phyloP scores from a whole-genome alignment of 768 basidiomycete species.

The Agrocybe praecox region DNA sequence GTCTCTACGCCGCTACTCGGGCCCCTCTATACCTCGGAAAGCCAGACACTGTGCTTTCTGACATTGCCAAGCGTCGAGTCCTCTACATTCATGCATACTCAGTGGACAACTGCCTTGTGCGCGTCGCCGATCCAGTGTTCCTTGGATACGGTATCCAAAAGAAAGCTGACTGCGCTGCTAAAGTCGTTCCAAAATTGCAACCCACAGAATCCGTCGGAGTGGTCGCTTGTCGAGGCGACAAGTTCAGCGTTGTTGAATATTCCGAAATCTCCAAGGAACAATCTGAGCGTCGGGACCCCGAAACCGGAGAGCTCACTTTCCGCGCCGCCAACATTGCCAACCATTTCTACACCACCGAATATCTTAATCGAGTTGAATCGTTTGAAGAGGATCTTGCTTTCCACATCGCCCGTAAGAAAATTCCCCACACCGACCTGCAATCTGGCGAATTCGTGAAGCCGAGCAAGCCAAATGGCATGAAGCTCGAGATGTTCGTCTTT shows the following conservation, averaged over 20 bases:
- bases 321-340: constrained; percentile 97
- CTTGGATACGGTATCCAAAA: constrained; percentile 91
- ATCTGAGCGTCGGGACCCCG: constrained; percentile 70
- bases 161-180: constrained; percentile 89
- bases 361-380: constrained; percentile 73
- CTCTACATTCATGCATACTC: constrained; percentile 94
- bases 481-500: constrained; percentile 97
- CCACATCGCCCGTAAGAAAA: constrained; percentile 99
- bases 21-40: constrained; percentile 64
- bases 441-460: constrained; percentile 79
- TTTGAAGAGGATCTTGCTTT: constrained; percentile 92
- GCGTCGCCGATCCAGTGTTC: constrained; percentile 97
- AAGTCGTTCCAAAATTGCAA: constrained; percentile 89
- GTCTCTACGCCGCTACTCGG: constrained; percentile 93
- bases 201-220: constrained; percentile 96
- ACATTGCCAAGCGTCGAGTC: constrained; percentile 74
- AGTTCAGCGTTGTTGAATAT: constrained; percentile 95
- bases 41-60: constrained; percentile 77
- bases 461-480: constrained; percentile 95
- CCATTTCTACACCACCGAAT: constrained; percentile 93
- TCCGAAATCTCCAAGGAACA: constrained; percentile 92
- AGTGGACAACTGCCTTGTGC: constrained; percentile 98
- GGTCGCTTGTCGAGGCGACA: constrained; percentile 79
- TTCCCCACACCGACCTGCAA: constrained; percentile 74
- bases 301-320: constrained; percentile 81